These are phyloP conservation scores for Colletotrichum plurivorum DNA, from an alignment of 2,329 filamentous ascomycete genomes.

Conservation along the genomic window DNA sequence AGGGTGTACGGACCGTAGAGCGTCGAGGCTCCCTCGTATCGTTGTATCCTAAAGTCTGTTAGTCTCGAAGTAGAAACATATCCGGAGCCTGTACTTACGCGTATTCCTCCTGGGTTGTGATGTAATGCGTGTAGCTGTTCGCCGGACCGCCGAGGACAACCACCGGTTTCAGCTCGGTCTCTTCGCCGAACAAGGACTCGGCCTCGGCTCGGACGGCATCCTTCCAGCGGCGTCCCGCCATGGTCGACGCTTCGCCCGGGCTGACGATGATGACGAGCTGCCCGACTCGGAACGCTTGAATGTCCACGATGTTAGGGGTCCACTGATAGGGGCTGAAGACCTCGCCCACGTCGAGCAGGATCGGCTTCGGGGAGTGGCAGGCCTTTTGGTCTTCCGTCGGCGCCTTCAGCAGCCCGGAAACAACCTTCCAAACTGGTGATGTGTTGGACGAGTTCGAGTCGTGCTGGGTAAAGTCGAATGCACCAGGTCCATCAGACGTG, in stretches of 20 bases:
- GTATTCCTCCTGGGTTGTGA: conserved; percentile 78
- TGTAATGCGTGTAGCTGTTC: conserved; percentile 89
- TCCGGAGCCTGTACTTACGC: conserved; percentile 44
- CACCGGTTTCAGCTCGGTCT: conserved; percentile 65
- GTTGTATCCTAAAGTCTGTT: conserved; percentile 69
- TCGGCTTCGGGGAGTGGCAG: conserved; percentile 86
- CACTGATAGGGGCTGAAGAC: conserved; percentile 82
- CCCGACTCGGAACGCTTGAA: conserved; percentile 86
- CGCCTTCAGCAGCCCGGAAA: conserved; percentile 77
- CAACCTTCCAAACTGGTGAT: conserved; percentile 84
- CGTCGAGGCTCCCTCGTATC: conserved; percentile 92
- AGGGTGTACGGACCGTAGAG: conserved; percentile 88
- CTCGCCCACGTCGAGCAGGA: conserved; percentile 89
- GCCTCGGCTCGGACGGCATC: conserved; percentile 73
- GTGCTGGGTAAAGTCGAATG: conserved; percentile 91
- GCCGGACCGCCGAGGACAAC: conserved; percentile 89
- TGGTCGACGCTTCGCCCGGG: conserved; percentile 90
- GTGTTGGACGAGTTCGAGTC: conserved; percentile 77
- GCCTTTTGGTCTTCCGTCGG: conserved; percentile 77
- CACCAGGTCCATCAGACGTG: conserved; percentile 89
- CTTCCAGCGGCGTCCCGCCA: conserved; percentile 91
- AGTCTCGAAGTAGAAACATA: conserved; percentile 36
- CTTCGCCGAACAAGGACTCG: conserved; percentile 55
- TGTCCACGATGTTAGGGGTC: conserved; percentile 90
- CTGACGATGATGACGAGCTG: conserved; percentile 89